Evolutionary conservation across 2,329 filamentous ascomycete genomes (phyloP), one percentile per base, ranked within the genome.

Genomic region (Ascochyta viciae-villosae): DNA sequence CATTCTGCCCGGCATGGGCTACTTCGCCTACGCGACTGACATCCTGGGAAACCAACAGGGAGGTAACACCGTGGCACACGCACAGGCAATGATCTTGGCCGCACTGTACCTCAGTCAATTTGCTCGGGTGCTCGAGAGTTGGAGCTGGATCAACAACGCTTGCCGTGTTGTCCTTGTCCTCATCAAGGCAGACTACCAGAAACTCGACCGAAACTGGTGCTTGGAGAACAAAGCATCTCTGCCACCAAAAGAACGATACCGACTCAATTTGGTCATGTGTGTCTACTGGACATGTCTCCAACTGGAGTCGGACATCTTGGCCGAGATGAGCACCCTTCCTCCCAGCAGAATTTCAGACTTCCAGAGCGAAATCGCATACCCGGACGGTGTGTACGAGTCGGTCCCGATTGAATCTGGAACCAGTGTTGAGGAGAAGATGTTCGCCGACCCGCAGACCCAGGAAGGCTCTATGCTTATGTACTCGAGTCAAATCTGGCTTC

Each of bases 251-350:
- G 71, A 74, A 48, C 59, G 63, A 2, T 73, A 74, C 47, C 61
- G 70, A 39, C 56, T 73, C 29, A 80, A 80, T 42, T 63, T 81
- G 38, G 76, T 81, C 23, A 75, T 80, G 52, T 71, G 96, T 65
- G 89, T 91, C 0, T 97, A 93, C 68, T 98, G 94, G 94, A 95
- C 93, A 7, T 96, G 91, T 72, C 80, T 97, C 60, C 94, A 98
- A 70, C 82, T 98, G 10, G 94, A 98, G 76, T 96, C 89, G 75
- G 94, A 98, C 74, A 91, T 98, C 41, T 83, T 97, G 42, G 95
- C 95, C 3, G 95, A 99, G 76, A 82, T 98, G 56, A 84, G 85
- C 43, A 73, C 69, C 55, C 77, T 89, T 13, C 85, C 85, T 4
- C 80, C 82, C 1, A 88, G 85, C 68, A 83, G 84, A 2, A 86